Percentiles rank a stretch among this genome's conserved stretches.
Evolutionary conservation across 495 filamentous ascomycete genomes (phyloP).

Genomic region (Apiosordaria backusii): DNA sequence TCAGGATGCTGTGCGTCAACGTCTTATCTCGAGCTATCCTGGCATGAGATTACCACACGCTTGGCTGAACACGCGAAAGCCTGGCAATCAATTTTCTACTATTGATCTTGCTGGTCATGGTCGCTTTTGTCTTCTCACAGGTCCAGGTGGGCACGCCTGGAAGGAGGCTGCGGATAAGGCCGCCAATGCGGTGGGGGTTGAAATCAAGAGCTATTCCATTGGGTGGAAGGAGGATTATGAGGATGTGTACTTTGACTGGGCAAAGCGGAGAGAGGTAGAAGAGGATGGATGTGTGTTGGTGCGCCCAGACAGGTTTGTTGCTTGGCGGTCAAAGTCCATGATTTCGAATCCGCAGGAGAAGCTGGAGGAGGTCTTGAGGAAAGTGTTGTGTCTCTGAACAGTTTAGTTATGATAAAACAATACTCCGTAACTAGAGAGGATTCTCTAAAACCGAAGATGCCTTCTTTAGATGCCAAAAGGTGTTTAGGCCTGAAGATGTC

Average conservation of each 20-base stretch:
- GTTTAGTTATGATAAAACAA: neutral
- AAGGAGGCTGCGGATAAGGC: slow-evolving; percentile 27
- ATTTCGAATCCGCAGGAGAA: slow-evolving; percentile 17
- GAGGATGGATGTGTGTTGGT: slow-evolving; percentile 44
- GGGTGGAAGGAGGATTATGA: slow-evolving; percentile 42
- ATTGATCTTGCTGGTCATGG: slow-evolving; percentile 39
- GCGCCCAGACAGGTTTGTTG: slow-evolving; percentile 43
- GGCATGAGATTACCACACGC: slow-evolving; percentile 41
- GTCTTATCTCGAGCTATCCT: slow-evolving; percentile 33
- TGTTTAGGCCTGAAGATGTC: too few species aligned
- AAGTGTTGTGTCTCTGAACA: slow-evolving; percentile 21
- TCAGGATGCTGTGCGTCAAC: slow-evolving; percentile 20
- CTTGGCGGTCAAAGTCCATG: slow-evolving; percentile 37
- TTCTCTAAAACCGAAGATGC: too few species aligned
- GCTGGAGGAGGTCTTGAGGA: slow-evolving; percentile 30
- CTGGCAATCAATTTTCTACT: slow-evolving; percentile 31
- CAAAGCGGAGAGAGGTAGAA: slow-evolving; percentile 32
- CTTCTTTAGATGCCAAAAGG: too few species aligned
- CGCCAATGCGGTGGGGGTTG: slow-evolving; percentile 20
- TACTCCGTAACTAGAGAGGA: too few species aligned
- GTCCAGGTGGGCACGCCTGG: slow-evolving; percentile 37
- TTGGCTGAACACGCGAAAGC: slow-evolving; percentile 36
- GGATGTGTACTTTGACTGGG: slow-evolving; percentile 39
- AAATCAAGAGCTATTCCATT: slow-evolving; percentile 34
- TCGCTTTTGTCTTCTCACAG: slow-evolving; percentile 37